Percentiles rank a stretch among this genome's conserved stretches.
Conservation (phyloP, 345 rosid genomes). For the Durio zibethinus region DNA sequence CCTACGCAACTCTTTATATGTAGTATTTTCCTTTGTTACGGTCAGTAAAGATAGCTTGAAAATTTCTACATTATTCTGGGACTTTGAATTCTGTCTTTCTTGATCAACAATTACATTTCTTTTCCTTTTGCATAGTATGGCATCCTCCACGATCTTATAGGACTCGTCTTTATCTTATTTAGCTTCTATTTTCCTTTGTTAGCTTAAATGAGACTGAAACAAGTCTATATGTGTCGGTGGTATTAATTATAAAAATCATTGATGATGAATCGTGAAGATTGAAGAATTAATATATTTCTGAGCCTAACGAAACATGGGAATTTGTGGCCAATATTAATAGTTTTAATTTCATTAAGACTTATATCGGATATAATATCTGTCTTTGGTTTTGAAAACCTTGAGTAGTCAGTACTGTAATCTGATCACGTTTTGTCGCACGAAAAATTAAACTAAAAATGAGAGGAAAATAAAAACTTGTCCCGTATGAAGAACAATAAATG, state of each 20-base stretch:
- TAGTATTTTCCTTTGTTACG: too few species aligned
- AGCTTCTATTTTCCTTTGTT: background rate
- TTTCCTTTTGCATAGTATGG: background rate
- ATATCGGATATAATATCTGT: background rate
- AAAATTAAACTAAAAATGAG: background rate
- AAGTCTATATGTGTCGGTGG: background rate
- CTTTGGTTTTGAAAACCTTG: background rate
- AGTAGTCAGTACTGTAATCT: background rate
- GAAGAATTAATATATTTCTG: too few species aligned
- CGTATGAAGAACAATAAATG: too few species aligned
- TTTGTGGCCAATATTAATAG: background rate
- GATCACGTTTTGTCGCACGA: background rate
- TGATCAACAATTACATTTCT: background rate
- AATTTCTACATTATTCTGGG: background rate
- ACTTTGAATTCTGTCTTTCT: background rate
- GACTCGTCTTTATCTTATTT: background rate
- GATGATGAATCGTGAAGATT: background rate
- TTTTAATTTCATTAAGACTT: background rate
- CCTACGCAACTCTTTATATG: background rate
- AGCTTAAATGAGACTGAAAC: background rate
- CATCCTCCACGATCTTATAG: background rate
- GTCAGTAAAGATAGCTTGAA: too few species aligned
- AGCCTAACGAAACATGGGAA: background rate
- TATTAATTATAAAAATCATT: background rate
- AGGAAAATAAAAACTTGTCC: too few species aligned